These are phyloP conservation scores for Tolypocladium capitatum DNA, from an alignment of 2,329 filamentous ascomycete genomes.

Conservation along the genomic window DNA sequence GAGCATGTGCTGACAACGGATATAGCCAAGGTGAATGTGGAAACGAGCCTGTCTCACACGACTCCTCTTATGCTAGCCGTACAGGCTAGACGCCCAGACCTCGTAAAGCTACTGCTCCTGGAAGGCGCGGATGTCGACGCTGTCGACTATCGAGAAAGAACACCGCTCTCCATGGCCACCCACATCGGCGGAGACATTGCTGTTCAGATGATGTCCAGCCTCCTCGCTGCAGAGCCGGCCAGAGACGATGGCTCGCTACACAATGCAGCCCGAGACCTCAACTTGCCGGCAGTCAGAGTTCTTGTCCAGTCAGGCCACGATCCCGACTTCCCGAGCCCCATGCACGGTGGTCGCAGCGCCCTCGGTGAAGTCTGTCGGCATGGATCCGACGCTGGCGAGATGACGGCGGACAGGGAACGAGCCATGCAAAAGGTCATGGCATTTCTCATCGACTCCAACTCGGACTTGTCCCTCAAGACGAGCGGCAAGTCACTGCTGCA, in stretches of 20 bases:
- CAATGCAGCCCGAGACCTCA: constrained; percentile 47
- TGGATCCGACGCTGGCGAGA: constrained; percentile 31
- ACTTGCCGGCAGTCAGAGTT: constrained; percentile 40
- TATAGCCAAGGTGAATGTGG: constrained; percentile 43
- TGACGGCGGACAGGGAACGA: constrained; percentile 35
- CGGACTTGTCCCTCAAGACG: constrained; percentile 40
- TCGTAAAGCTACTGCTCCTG: constrained; percentile 42
- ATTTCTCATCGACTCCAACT: constrained; percentile 41
- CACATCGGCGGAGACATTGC: constrained; percentile 38
- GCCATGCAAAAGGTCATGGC: constrained; percentile 43
- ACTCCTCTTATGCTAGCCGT: constrained; percentile 50
- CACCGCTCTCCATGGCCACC: constrained; percentile 47
- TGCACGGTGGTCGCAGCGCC: constrained; percentile 49
- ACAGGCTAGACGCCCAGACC: constrained; percentile 38
- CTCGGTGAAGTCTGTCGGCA: constrained; percentile 50
- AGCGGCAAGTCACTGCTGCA: constrained; percentile 46
- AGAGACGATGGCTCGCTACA: constrained; percentile 55
- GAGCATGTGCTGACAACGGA: constrained; percentile 5
- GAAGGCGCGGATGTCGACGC: constrained; percentile 47
- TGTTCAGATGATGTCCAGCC: constrained; percentile 37
- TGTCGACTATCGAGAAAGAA: constrained; percentile 41
- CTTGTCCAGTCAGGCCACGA: constrained; percentile 48
- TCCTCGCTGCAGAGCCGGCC: constrained; percentile 42
- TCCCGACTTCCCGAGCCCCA: constrained; percentile 48
- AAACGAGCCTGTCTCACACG: constrained; percentile 35